phyloP scores from a whole-genome alignment of 2,329 filamentous ascomycete genomes.

The Diplodia corticola region DNA sequence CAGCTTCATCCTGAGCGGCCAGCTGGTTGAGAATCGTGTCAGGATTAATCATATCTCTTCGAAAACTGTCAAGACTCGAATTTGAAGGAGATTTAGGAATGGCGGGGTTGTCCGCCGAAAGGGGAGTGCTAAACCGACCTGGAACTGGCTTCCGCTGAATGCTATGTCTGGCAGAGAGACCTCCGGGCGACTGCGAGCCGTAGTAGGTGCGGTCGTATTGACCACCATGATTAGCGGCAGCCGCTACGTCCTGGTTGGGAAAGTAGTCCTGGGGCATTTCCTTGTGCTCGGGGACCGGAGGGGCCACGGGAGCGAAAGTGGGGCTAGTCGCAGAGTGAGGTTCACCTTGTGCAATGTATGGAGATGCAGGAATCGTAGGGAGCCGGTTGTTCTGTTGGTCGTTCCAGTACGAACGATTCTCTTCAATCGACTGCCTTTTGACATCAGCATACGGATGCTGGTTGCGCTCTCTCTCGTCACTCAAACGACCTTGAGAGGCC shows the following conservation, averaged over 20 bases:
- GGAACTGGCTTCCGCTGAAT: conserved; percentile 44
- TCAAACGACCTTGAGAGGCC: conserved; percentile 31
- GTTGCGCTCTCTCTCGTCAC: conserved; percentile 34
- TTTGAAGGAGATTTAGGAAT: conserved; percentile 38
- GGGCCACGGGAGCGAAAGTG: conserved; percentile 35
- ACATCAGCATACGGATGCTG: background rate
- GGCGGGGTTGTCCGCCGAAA: conserved; percentile 37
- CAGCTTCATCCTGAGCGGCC: conserved; percentile 27
- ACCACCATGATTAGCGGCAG: conserved; percentile 27
- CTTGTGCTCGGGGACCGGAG: conserved; percentile 40
- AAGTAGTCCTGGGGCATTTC: conserved; percentile 30
- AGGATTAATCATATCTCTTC: conserved; percentile 47
- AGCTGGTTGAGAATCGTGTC: conserved; percentile 45
- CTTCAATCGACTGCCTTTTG: conserved; percentile 12
- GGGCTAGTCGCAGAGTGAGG: conserved; percentile 26
- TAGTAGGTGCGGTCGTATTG: conserved; percentile 27
- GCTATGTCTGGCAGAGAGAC: conserved; percentile 9
- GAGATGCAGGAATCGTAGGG: conserved; percentile 50
- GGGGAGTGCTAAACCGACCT: conserved; percentile 42
- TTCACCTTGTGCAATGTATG: conserved; percentile 43
- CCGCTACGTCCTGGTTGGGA: conserved; percentile 15
- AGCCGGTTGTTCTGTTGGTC: conserved; percentile 39
- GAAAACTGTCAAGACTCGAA: conserved; percentile 47
- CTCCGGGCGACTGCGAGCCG: conserved; percentile 27
- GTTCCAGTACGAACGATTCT: conserved; percentile 11